phyloP scores from a whole-genome alignment of 768 basidiomycete species.

The Hygrophorus russula region DNA sequence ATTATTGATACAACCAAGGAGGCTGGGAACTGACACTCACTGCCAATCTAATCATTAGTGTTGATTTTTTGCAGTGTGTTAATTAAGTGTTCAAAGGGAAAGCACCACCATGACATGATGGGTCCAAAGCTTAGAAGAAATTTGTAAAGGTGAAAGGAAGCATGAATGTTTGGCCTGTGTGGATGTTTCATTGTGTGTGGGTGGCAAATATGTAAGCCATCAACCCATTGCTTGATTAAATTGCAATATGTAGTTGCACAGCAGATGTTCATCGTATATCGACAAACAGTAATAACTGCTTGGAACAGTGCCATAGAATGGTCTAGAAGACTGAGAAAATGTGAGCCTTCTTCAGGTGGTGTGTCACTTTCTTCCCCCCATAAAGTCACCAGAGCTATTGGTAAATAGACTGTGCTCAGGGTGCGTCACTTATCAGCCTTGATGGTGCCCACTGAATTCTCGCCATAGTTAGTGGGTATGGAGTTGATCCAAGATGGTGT shows the following conservation, averaged over 20 bases:
- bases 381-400: slow-evolving; percentile 20
- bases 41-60: too few relatives aligned
- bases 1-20: too few relatives aligned
- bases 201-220: background rate
- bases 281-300: background rate
- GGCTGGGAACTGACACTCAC: too few relatives aligned
- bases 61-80: slow-evolving; percentile 21
- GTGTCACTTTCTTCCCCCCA: slow-evolving; percentile 13
- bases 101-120: slow-evolving; percentile 27
- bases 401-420: slow-evolving; percentile 18
- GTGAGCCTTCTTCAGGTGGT: too few relatives aligned
- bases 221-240: background rate
- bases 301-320: background rate
- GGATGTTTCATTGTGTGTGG: slow-evolving; percentile 8
- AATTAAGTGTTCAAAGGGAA: slow-evolving; percentile 25
- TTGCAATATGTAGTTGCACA: background rate
- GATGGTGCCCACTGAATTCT: slow-evolving; percentile 15
- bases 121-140: slow-evolving; percentile 18
- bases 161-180: slow-evolving; percentile 5
- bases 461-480: slow-evolving; percentile 18
- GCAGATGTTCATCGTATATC: background rate
- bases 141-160: slow-evolving; percentile 9
- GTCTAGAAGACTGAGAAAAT: too few relatives aligned
- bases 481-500: slow-evolving; percentile 17
- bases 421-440: slow-evolving; percentile 26